phyloP scores from a whole-genome alignment of 2,329 filamentous ascomycete species.

The Botrytis byssoidea region DNA sequence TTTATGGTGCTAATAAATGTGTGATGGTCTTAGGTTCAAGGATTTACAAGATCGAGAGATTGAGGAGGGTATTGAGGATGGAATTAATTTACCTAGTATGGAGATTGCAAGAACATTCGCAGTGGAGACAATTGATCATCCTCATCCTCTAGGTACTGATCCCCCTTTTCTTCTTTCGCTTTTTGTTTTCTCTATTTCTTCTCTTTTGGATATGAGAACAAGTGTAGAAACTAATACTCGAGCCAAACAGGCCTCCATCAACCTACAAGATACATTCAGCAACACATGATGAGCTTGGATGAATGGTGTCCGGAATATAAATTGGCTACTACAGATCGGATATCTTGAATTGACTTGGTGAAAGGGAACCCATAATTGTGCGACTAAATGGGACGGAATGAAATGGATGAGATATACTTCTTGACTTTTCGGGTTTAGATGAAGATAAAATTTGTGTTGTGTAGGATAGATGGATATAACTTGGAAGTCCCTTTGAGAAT shows the following conservation, averaged over 20 bases:
- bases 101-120: conserved; percentile 38
- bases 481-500: not conserved
- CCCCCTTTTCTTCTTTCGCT: not conserved
- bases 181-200: not conserved
- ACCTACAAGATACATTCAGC: conserved; percentile 32
- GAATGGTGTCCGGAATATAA: conserved; percentile 36
- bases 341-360: not conserved
- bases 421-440: not conserved
- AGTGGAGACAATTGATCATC: conserved; percentile 38
- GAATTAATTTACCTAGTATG: conserved; percentile 35
- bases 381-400: not conserved
- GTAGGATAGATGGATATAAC: not conserved
- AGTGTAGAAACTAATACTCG: not conserved
- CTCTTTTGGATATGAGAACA: no score
- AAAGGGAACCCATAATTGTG: not conserved
- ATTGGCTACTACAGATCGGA: conserved; percentile 23
- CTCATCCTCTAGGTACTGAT: conserved; percentile 35
- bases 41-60: conserved; percentile 30
- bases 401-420: not conserved
- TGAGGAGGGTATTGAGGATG: conserved; percentile 28
- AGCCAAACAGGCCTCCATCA: conserved; percentile 30
- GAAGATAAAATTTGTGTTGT: no score
- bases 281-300: conserved; percentile 29
- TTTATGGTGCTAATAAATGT: not conserved
- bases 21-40: conserved; percentile 26